Percentiles rank a stretch among this genome's conserved stretches.
These are phyloP conservation scores for Emergomyces pasteurianus DNA, from an alignment of 2,329 filamentous ascomycete species.

Conservation along the genomic window DNA sequence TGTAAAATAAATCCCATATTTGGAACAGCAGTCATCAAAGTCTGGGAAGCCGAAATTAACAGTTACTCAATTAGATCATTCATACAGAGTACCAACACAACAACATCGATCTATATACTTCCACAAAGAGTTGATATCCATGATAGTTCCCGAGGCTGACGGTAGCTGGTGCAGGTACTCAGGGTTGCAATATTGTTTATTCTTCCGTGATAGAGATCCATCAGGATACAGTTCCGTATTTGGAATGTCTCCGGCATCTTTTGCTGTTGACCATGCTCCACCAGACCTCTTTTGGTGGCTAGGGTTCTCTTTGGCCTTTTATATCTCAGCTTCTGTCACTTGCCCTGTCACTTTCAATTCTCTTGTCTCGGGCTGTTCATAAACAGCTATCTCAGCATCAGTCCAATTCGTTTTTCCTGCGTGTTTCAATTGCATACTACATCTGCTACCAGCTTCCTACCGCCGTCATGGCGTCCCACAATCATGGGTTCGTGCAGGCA, in stretches of 20 bases:
- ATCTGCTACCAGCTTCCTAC: neutral
- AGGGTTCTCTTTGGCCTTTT: too few relatives aligned
- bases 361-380: neutral
- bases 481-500: neutral
- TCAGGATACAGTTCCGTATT: neutral
- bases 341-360: too few relatives aligned
- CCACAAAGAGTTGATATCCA: neutral
- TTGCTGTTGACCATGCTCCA: neutral
- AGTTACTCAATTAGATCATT: neutral
- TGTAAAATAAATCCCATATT: too few relatives aligned
- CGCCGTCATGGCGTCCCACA: neutral
- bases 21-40: neutral
- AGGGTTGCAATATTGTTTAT: neutral
- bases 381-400: neutral
- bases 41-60: neutral
- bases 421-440: neutral
- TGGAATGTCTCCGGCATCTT: neutral
- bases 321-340: neutral
- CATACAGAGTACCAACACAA: neutral
- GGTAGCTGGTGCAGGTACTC: neutral
- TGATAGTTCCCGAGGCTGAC: neutral
- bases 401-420: neutral
- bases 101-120: neutral
- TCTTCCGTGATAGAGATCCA: too few relatives aligned
- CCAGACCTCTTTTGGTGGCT: neutral